Evolutionary conservation across 148 eudicot genomes (phyloP).

Genomic region (Chenopodium berlandieri): DNA sequence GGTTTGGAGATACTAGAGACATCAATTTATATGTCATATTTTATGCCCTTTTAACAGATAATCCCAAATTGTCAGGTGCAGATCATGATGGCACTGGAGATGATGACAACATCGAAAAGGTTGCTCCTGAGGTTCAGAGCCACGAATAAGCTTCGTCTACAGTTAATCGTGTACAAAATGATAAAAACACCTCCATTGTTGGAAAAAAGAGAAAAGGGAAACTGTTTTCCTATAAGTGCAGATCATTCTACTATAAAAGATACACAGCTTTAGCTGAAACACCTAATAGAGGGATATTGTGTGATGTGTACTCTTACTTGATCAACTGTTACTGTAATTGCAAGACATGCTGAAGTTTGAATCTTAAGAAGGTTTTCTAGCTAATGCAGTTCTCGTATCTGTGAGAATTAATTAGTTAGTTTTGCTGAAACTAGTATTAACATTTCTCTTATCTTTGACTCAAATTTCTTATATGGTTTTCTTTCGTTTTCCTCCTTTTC

Average conservation of each 20-base stretch:
- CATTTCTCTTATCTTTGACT: background rate
- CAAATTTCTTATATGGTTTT: background rate
- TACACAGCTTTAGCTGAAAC: slow-evolving; percentile 16
- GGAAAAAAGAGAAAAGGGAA: background rate
- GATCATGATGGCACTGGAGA: slow-evolving; percentile 31
- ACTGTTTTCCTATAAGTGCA: slow-evolving; percentile 2
- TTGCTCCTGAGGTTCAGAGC: slow-evolving; percentile 16
- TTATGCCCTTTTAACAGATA: slow-evolving; percentile 1
- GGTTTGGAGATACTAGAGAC: background rate
- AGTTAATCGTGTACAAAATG: background rate
- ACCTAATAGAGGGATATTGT: background rate
- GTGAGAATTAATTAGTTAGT: background rate
- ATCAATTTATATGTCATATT: background rate
- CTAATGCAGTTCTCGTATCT: background rate
- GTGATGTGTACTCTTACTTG: background rate
- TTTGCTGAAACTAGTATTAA: background rate
- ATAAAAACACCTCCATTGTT: slow-evolving; percentile 4
- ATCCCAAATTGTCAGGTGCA: background rate
- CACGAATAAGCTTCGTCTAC: slow-evolving; percentile 12
- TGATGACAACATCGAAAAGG: slow-evolving; percentile 24
- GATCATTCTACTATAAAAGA: slow-evolving; percentile 8
- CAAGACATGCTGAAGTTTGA: slow-evolving; percentile 14
- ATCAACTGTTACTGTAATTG: slow-evolving; percentile 2
- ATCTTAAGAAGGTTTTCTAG: background rate
- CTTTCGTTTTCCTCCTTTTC: background rate